phyloP scores from a whole-genome alignment of 1,284 basidiomycete species.

The Hemileia vastatrix region DNA sequence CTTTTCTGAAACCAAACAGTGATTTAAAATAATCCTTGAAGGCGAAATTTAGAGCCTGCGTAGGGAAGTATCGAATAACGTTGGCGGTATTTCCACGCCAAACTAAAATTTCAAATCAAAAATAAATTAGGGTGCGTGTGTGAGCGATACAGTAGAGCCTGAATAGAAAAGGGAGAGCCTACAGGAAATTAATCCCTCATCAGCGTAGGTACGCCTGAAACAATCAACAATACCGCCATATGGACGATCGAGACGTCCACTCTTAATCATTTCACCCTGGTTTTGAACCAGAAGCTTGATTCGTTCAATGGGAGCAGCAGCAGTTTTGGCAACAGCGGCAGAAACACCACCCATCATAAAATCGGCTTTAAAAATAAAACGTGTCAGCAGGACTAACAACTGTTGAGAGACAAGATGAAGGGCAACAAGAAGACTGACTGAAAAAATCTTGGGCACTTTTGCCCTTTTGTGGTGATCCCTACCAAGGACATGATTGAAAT shows the following conservation, averaged over 20 bases:
- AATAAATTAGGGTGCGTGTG: not conserved
- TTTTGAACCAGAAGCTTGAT: slow-evolving; percentile 97
- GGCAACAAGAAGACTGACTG: slow-evolving; percentile 10
- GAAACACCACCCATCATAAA: slow-evolving; percentile 82
- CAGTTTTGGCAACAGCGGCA: slow-evolving; percentile 85
- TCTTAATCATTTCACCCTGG: slow-evolving; percentile 54
- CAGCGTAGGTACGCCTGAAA: slow-evolving; percentile 71
- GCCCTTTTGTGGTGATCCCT: slow-evolving; percentile 12
- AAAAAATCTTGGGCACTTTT: slow-evolving; percentile 25
- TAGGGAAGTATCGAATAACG: slow-evolving; percentile 97
- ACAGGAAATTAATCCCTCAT: slow-evolving; percentile 74
- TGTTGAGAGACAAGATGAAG: no score
- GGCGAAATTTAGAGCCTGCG: slow-evolving; percentile 88
- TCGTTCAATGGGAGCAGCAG: slow-evolving; percentile 96
- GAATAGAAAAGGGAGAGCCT: slow-evolving; percentile 3
- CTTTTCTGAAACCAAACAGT: slow-evolving; percentile 63
- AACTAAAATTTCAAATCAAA: slow-evolving; percentile 44
- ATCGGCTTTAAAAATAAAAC: slow-evolving; percentile 53
- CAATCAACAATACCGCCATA: slow-evolving; percentile 92
- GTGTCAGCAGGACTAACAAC: no score
- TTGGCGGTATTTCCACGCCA: slow-evolving; percentile 97
- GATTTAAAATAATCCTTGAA: slow-evolving; percentile 89
- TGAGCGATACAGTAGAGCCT: not conserved
- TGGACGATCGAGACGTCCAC: slow-evolving; percentile 41
- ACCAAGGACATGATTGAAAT: no score